Evolutionary conservation across 768 basidiomycete genomes (phyloP).

Genomic region (Suillus weaverae): DNA sequence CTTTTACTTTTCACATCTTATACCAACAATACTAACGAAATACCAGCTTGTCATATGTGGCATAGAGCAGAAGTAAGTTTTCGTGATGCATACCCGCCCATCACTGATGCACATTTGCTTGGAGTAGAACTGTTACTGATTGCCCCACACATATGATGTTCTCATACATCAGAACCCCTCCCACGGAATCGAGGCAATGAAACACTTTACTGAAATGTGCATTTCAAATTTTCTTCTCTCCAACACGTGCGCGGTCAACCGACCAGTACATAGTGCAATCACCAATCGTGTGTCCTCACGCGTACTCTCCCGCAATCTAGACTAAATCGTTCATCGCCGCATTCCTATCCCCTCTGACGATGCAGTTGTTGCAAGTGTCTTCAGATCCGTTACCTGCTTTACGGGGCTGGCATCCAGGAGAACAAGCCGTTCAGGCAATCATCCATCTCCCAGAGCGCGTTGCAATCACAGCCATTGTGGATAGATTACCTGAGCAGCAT

Average conservation of each 20-base stretch:
- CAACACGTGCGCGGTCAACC: not conserved
- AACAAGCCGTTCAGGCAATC: constrained; percentile 27
- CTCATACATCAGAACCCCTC: not conserved
- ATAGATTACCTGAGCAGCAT: constrained; percentile 31
- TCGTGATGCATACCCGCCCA: not conserved
- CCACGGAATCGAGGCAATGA: not conserved
- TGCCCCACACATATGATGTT: not conserved
- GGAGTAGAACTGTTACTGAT: not conserved
- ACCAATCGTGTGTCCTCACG: not conserved
- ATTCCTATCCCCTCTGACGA: not conserved
- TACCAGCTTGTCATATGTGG: no score
- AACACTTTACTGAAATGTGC: not conserved
- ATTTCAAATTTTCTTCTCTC: no score
- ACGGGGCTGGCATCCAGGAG: constrained; percentile 46
- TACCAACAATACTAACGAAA: no score
- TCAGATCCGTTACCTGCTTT: constrained; percentile 17
- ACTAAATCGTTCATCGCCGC: not conserved
- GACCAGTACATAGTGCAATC: not conserved
- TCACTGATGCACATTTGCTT: not conserved
- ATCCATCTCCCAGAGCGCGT: constrained; percentile 26
- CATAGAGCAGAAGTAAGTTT: not conserved
- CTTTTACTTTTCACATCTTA: no score
- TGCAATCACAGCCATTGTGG: constrained; percentile 23
- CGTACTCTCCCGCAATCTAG: not conserved
- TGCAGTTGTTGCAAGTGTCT: not conserved